Conservation (phyloP, 140 eudicot species). For the Cichorium intybus region DNA sequence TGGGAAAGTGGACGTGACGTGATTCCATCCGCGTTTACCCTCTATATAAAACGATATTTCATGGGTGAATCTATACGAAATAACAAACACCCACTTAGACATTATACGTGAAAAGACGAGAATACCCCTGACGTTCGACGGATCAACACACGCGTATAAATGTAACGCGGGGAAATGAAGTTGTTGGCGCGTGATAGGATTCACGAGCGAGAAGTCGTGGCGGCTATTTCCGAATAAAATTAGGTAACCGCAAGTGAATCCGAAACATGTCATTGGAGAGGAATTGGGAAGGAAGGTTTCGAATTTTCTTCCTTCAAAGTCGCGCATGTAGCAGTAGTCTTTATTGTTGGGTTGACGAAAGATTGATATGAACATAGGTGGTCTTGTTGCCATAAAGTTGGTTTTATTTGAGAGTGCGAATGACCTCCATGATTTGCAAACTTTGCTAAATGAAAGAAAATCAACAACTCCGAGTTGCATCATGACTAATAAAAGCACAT, state of each 20-base stretch:
- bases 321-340: neutral
- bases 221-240: neutral
- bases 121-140: neutral
- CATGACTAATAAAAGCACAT: slow-evolving; percentile 1
- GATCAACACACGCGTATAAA: neutral
- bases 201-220: slow-evolving; percentile 10
- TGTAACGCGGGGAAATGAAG: slow-evolving; percentile 9
- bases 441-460: no score
- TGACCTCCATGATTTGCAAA: slow-evolving; percentile 18
- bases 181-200: slow-evolving; percentile 18
- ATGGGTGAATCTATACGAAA: neutral
- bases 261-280: neutral
- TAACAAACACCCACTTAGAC: neutral
- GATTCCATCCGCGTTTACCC: neutral
- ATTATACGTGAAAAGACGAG: slow-evolving; percentile 7
- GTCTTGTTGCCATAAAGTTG: neutral
- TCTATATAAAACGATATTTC: neutral
- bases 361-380: neutral
- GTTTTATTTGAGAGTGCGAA: neutral
- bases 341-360: neutral
- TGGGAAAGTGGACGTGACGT: neutral
- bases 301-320: slow-evolving; percentile 4
- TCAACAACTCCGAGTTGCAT: no score
- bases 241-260: slow-evolving; percentile 9
- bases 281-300: neutral